These are phyloP conservation scores for Pythium pyrilobum DNA, from an alignment of 352 stramenopile genomes.

Conservation along the genomic window DNA sequence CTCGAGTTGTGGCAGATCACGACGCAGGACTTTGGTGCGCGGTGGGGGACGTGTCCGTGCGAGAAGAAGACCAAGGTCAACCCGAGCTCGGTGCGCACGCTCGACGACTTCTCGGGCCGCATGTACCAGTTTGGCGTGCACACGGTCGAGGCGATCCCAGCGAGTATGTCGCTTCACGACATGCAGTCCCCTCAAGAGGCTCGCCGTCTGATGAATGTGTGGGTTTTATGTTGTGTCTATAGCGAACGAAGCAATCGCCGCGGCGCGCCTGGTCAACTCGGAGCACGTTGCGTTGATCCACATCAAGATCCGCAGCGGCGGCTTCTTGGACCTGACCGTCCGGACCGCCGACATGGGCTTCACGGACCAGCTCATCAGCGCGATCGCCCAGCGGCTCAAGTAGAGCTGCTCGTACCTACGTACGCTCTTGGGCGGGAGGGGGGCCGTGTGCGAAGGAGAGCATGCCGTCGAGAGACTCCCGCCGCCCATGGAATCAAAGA, in stretches of 20 bases:
- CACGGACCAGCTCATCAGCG: constrained; percentile 68
- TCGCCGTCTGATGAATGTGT: neutral
- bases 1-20: constrained; percentile 84
- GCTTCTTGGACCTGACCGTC: constrained; percentile 82
- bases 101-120: constrained; percentile 79
- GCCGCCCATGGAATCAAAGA: too few species aligned
- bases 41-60: constrained; percentile 75
- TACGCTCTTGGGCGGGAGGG: too few species aligned
- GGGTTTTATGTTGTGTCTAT: constrained; percentile 4
- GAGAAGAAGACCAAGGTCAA: constrained; percentile 86
- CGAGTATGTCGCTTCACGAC: constrained; percentile 69
- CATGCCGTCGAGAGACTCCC: too few species aligned
- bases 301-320: constrained; percentile 78
- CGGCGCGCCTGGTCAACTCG: constrained; percentile 70
- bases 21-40: constrained; percentile 81
- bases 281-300: constrained; percentile 83
- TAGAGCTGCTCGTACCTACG: too few species aligned
- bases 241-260: constrained; percentile 87
- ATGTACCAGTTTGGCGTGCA: constrained; percentile 78
- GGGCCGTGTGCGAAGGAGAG: constrained; percentile 10
- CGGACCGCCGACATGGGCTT: constrained; percentile 81
- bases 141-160: constrained; percentile 79
- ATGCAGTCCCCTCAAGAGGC: too few species aligned
- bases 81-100: constrained; percentile 66
- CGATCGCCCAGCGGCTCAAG: constrained; percentile 59